phyloP scores from a whole-genome alignment of 805 yeast species.

The Clavispora fructus region DNA sequence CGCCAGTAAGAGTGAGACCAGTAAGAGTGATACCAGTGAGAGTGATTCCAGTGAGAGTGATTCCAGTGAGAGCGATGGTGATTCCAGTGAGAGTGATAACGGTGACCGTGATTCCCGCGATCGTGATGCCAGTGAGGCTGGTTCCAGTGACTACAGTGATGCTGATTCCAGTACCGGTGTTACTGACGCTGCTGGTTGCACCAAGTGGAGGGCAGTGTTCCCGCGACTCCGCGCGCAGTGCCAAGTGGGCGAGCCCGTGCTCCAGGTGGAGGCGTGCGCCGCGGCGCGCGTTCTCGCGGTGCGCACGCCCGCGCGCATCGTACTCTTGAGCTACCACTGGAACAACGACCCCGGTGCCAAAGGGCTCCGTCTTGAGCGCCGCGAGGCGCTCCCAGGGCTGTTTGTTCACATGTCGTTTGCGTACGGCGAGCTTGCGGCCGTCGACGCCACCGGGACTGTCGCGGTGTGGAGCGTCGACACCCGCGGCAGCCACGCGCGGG shows the following conservation, averaged over 20 bases:
- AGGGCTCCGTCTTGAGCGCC: conserved; percentile 1
- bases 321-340: conserved; percentile 8
- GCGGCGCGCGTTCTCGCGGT: conserved; percentile 6
- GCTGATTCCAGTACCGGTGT: no score
- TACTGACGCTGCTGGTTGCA: no score
- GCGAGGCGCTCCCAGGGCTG: not conserved
- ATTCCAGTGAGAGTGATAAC: no score
- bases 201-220: not conserved
- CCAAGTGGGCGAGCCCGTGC: conserved; percentile 5
- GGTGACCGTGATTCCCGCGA: no score
- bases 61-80: no score
- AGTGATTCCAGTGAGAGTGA: no score
- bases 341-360: conserved; percentile 4
- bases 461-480: not conserved
- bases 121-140: not conserved
- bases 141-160: no score
- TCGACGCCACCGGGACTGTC: not conserved
- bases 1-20: no score
- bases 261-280: conserved; percentile 5
- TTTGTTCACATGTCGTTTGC: not conserved
- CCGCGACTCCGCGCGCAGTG: conserved; percentile 1
- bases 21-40: no score
- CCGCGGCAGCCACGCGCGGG: not conserved
- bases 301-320: conserved; percentile 6
- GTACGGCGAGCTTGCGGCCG: not conserved